A percentile compares a stretch with the other conserved stretches of the same genome.
Conservation (phyloP, 768 basidiomycete species). For the Suillus subluteus region DNA sequence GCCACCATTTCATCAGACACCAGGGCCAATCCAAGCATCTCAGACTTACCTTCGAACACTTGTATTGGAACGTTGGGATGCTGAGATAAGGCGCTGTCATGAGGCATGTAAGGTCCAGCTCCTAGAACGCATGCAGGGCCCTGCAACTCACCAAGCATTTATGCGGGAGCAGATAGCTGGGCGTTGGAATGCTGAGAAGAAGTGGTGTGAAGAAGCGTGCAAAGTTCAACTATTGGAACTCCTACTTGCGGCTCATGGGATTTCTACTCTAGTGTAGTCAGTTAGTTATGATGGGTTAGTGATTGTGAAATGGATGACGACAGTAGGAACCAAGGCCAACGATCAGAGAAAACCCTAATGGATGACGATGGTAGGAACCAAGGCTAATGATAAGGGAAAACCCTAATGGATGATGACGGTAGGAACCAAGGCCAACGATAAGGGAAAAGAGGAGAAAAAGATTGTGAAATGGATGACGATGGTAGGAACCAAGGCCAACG, state of each 20-base stretch:
- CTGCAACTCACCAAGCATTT: not conserved
- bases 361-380: too few species aligned
- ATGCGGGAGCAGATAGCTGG: not conserved
- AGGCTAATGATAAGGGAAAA: too few species aligned
- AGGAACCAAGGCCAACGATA: too few species aligned
- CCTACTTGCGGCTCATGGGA: not conserved
- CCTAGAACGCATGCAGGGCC: too few species aligned
- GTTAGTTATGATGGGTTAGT: too few species aligned
- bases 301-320: too few species aligned
- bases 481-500: too few species aligned
- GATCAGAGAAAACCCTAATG: too few species aligned
- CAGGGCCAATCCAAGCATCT: not conserved
- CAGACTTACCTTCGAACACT: not conserved
- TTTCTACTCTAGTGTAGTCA: not conserved
- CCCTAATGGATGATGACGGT: too few species aligned
- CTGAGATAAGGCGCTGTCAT: not conserved
- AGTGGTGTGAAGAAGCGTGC: not conserved
- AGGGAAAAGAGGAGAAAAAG: too few species aligned
- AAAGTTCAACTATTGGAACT: not conserved
- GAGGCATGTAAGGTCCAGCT: not conserved
- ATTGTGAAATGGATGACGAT: too few species aligned
- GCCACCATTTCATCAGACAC: not conserved
- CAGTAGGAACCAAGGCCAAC: too few species aligned
- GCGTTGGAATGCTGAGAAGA: not conserved
- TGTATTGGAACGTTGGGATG: not conserved